Evolutionary conservation across 2,329 filamentous ascomycete species (phyloP).

Genomic region (Ceratocystis cubensis): DNA sequence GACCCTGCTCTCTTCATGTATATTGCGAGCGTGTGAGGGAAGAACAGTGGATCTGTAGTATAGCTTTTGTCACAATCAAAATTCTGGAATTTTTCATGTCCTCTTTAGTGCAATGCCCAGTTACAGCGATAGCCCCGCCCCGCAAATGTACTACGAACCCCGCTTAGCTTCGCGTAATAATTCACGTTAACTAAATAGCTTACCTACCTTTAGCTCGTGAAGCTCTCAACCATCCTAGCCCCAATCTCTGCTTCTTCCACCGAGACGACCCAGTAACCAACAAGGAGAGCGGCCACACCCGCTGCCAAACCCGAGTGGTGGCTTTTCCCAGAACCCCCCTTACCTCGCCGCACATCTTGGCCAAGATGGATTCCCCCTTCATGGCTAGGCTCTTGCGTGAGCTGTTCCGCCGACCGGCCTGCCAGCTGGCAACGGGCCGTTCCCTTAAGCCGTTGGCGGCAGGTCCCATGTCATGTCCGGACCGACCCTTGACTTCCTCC

Average conservation of each 20-base stretch:
- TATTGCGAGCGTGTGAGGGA: background rate
- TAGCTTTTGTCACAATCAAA: background rate
- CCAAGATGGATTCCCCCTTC: constrained; percentile 66
- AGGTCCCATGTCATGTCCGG: constrained; percentile 14
- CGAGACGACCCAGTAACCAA: background rate
- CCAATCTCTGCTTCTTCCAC: background rate
- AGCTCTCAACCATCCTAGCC: background rate
- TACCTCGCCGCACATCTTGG: background rate
- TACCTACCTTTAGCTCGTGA: background rate
- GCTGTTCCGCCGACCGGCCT: constrained; percentile 60
- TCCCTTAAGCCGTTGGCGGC: constrained; percentile 26
- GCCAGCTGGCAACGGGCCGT: constrained; percentile 34
- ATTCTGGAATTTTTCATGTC: background rate
- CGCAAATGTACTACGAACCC: constrained; percentile 13
- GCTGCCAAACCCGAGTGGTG: background rate
- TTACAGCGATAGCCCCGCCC: constrained; percentile 18
- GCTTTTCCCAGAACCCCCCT: background rate
- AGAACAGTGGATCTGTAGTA: background rate
- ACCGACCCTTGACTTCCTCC: constrained; percentile 8
- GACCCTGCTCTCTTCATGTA: no score
- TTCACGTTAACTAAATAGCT: background rate
- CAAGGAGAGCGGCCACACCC: background rate
- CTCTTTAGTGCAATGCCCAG: background rate
- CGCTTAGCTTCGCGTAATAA: background rate
- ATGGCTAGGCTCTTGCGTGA: constrained; percentile 70